Percentiles rank a stretch among this genome's conserved stretches.
Evolutionary conservation across 2,329 filamentous ascomycete genomes (phyloP).

Genomic region (Diaporthe amygdali): DNA sequence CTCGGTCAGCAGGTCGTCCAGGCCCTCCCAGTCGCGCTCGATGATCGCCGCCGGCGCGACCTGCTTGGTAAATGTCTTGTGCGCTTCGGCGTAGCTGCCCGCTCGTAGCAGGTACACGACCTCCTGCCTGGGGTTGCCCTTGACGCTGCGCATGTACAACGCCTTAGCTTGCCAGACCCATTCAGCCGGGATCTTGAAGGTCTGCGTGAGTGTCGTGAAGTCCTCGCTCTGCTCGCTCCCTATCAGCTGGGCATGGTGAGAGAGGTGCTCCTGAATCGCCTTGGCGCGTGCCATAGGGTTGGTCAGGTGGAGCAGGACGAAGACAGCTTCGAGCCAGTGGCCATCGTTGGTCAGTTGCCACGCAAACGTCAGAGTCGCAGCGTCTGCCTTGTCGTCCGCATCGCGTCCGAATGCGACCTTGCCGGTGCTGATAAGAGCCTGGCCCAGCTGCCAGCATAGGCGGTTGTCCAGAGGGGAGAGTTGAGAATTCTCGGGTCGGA

Average conservation of each 20-base stretch:
- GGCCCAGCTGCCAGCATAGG: conserved; percentile 84
- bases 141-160: conserved; percentile 76
- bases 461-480: conserved; percentile 77
- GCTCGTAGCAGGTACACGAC: conserved; percentile 83
- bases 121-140: conserved; percentile 72
- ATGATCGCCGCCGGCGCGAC: conserved; percentile 86
- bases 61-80: conserved; percentile 78
- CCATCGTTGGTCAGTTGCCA: conserved; percentile 66
- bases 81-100: conserved; percentile 78
- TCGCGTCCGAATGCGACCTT: conserved; percentile 58
- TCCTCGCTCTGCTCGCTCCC: conserved; percentile 60
- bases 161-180: conserved; percentile 93
- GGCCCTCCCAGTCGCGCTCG: conserved; percentile 75
- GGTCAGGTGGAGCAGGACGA: conserved; percentile 79
- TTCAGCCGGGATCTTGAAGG: conserved; percentile 71
- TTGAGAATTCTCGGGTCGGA: conserved; percentile 79
- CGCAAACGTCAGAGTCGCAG: conserved; percentile 69
- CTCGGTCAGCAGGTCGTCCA: conserved; percentile 72
- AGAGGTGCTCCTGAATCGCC: conserved; percentile 75
- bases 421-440: conserved; percentile 61
- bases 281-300: conserved; percentile 65
- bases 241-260: conserved; percentile 72
- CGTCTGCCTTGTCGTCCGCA: conserved; percentile 66
- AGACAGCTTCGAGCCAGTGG: conserved; percentile 74
- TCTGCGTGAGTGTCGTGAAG: conserved; percentile 65